Percentiles rank a stretch among this genome's conserved stretches.
Evolutionary conservation across 768 basidiomycete genomes (phyloP).

Genomic region (Termitomyces bulborhizus): DNA sequence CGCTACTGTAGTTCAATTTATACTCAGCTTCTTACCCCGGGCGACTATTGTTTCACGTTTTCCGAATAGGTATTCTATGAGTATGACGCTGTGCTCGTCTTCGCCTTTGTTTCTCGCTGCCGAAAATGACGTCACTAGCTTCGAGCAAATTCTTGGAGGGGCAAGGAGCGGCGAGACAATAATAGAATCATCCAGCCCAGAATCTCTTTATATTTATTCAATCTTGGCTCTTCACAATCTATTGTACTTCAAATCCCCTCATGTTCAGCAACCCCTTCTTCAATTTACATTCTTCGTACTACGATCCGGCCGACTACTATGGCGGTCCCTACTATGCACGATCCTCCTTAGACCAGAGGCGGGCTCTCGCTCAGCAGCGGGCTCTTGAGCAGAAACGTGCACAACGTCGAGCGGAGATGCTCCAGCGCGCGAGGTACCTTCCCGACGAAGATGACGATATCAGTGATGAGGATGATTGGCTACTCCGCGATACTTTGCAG

Average conservation of each 20-base stretch:
- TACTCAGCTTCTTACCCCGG: too few species aligned
- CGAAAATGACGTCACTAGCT: background rate
- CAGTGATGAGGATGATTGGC: conserved; percentile 24
- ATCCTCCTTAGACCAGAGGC: conserved; percentile 4
- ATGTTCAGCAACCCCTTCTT: conserved; percentile 24
- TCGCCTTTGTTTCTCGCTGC: too few species aligned
- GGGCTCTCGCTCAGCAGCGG: conserved; percentile 17
- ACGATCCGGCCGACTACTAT: conserved; percentile 5
- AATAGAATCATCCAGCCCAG: background rate
- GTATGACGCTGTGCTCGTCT: too few species aligned
- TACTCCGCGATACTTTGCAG: conserved; percentile 25
- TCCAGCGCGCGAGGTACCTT: conserved; percentile 32
- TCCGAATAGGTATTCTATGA: too few species aligned
- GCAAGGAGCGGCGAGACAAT: background rate
- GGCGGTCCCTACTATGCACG: background rate
- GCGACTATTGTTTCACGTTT: too few species aligned
- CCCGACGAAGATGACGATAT: conserved; percentile 25
- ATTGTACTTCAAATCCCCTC: background rate
- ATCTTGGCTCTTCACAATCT: background rate
- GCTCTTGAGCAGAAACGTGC: conserved; percentile 14
- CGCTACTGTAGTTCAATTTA: too few species aligned
- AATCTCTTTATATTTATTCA: background rate
- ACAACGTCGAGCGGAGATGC: conserved; percentile 24
- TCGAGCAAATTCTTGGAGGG: conserved; percentile 7
- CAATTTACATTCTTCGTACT: conserved; percentile 13